Evolutionary conservation across 2,329 filamentous ascomycete species (phyloP).

Genomic region (Alternaria longipes): DNA sequence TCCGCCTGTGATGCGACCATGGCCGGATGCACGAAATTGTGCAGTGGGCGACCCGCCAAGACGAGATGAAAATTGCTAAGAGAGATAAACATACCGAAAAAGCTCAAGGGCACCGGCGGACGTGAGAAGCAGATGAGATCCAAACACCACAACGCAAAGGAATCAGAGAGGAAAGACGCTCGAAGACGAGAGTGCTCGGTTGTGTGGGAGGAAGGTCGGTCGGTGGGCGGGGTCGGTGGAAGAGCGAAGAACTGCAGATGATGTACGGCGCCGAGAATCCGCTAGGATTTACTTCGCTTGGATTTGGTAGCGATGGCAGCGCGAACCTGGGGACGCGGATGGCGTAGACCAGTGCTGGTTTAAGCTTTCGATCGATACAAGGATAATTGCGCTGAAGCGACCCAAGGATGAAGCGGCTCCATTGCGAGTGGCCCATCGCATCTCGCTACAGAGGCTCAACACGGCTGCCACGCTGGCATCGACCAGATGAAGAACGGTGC

Average conservation of each 20-base stretch:
- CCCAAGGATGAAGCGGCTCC: slow-evolving; percentile 23
- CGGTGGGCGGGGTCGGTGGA: slow-evolving; percentile 27
- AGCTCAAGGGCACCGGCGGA: slow-evolving; percentile 34
- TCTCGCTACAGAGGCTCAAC: slow-evolving; percentile 35
- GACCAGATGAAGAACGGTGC: slow-evolving; percentile 19
- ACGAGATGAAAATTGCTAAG: slow-evolving; percentile 38
- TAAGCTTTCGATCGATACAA: slow-evolving; percentile 47
- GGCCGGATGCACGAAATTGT: slow-evolving; percentile 8
- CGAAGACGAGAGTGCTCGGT: slow-evolving; percentile 16
- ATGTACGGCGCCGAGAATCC: slow-evolving; percentile 32
- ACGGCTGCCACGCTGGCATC: slow-evolving; percentile 39
- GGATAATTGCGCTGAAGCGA: slow-evolving; percentile 8
- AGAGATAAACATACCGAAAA: slow-evolving; percentile 32
- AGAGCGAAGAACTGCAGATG: slow-evolving; percentile 30
- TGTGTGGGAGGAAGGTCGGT: slow-evolving; percentile 31
- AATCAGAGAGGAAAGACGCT: slow-evolving; percentile 34
- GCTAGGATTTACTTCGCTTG: slow-evolving; percentile 30
- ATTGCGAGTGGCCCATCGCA: slow-evolving; percentile 37
- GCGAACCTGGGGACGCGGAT: slow-evolving; percentile 27
- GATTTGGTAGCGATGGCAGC: slow-evolving; percentile 32
- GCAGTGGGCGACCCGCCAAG: slow-evolving; percentile 30
- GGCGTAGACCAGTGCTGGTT: slow-evolving; percentile 34
- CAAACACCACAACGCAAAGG: slow-evolving; percentile 48
- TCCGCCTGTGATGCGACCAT: slow-evolving; percentile 15
- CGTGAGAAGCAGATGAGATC: slow-evolving; percentile 33